Evolutionary conservation across 495 filamentous ascomycete species (phyloP).

Genomic region (Diplogelasinospora grovesii): DNA sequence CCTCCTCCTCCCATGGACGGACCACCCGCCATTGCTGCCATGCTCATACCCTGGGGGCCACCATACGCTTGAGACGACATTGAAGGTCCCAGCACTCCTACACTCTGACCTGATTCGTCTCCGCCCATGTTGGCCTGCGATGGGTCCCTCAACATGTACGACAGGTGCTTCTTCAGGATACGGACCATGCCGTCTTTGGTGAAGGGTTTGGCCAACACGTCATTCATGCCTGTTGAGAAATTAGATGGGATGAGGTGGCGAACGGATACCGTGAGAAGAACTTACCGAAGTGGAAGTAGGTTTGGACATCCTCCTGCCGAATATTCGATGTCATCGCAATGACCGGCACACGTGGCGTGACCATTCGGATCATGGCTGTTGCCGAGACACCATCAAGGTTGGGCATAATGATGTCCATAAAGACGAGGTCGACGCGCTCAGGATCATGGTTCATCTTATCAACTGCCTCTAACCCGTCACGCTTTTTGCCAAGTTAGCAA

Average conservation of each 20-base stretch:
- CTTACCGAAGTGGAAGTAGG: constrained; percentile 95
- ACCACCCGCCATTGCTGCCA: constrained; percentile 12
- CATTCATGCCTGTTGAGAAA: constrained; percentile 79
- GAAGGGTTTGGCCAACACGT: constrained; percentile 94
- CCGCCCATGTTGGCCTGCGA: constrained; percentile 13
- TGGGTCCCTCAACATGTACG: constrained; percentile 56
- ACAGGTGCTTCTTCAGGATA: constrained; percentile 84
- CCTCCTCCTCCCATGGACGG: no score
- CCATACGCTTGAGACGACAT: constrained; percentile 29
- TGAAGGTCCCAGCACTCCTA: constrained; percentile 14
- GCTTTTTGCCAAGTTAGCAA: constrained; percentile 12
- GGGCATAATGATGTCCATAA: constrained; percentile 99
- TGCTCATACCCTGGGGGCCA: constrained; percentile 8
- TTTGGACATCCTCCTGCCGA: constrained; percentile 90
- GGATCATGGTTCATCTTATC: constrained; percentile 74
- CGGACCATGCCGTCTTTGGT: constrained; percentile 89
- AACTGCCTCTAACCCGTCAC: constrained; percentile 84
- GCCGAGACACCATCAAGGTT: constrained; percentile 92
- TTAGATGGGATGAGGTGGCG: constrained; percentile 12
- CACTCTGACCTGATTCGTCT: constrained; percentile 11
- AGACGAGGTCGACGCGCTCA: constrained; percentile 81
- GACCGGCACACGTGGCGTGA: constrained; percentile 75
- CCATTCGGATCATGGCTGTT: constrained; percentile 87
- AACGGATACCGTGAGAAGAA: neutral
- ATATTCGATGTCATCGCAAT: constrained; percentile 99